phyloP scores from a whole-genome alignment of 2,329 filamentous ascomycete genomes.

The Aspergillus texensis region DNA sequence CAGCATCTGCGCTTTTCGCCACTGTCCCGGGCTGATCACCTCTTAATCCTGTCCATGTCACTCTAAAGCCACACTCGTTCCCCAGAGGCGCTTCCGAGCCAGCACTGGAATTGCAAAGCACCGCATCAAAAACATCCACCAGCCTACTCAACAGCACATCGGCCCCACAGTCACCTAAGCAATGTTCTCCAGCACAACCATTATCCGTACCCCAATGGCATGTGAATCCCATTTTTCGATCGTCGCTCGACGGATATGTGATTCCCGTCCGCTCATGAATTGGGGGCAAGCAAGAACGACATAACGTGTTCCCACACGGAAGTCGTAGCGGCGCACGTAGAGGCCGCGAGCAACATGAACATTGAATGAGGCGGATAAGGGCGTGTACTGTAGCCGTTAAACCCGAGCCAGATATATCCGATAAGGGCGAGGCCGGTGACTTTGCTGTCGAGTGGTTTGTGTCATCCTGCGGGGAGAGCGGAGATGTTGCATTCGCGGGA shows the following conservation, averaged over 20 bases:
- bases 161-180: conserved; percentile 72
- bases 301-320: conserved; percentile 80
- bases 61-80: conserved; percentile 33
- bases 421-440: not conserved
- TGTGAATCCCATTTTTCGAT: conserved; percentile 68
- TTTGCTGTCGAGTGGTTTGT: not conserved
- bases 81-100: not conserved
- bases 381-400: conserved; percentile 47
- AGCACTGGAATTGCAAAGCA: conserved; percentile 19
- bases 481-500: conserved; percentile 4
- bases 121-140: conserved; percentile 59
- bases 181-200: conserved; percentile 71
- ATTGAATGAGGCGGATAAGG: conserved; percentile 76
- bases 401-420: not conserved
- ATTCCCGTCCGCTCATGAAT: conserved; percentile 68
- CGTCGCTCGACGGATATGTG: conserved; percentile 72
- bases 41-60: conserved; percentile 10
- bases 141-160: conserved; percentile 78
- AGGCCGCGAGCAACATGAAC: conserved; percentile 70
- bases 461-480: conserved; percentile 7
- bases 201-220: conserved; percentile 60
- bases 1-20: conserved; percentile 20
- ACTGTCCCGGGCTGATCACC: conserved; percentile 49
- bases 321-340: conserved; percentile 71
- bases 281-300: conserved; percentile 72